Conservation (phyloP, 805 yeast species). For the Priceomyces carsonii region DNA sequence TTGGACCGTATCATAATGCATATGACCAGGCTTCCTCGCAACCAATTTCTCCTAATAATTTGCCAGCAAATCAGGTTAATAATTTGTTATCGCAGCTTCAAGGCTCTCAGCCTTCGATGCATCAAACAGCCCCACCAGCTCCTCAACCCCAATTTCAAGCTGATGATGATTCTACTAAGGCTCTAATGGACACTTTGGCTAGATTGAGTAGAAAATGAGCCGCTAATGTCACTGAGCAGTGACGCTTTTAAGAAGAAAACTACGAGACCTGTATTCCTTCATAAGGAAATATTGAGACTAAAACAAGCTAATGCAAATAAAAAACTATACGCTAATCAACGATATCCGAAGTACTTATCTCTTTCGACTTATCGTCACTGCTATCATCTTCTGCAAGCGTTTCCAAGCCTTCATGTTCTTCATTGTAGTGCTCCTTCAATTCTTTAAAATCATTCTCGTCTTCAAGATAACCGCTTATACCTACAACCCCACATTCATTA, state of each 20-base stretch:
- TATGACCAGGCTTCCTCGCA: constrained; percentile 14
- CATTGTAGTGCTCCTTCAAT: constrained; percentile 49
- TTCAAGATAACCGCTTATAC: constrained; percentile 74
- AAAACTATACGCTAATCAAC: constrained; percentile 20
- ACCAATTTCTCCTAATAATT: constrained; percentile 10
- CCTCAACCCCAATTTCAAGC: constrained; percentile 12
- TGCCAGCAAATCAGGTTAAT: constrained; percentile 25
- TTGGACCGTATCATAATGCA: constrained; percentile 11
- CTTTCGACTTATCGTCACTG: constrained; percentile 4
- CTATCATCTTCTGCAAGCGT: constrained; percentile 11
- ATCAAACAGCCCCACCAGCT: constrained; percentile 7
- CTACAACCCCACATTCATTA: constrained; percentile 80
- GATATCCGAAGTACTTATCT: constrained; percentile 17
- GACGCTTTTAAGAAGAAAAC: too few relatives aligned
- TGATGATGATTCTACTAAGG: constrained; percentile 19
- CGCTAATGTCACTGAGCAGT: too few relatives aligned
- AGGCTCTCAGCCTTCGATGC: constrained; percentile 8
- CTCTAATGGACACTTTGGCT: constrained; percentile 39
- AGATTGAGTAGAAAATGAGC: constrained; percentile 34
- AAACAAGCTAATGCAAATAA: too few relatives aligned
- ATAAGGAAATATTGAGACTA: too few relatives aligned
- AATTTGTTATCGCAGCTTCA: constrained; percentile 29
- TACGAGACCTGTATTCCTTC: too few relatives aligned
- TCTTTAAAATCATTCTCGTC: constrained; percentile 67
- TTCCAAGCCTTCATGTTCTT: constrained; percentile 12